Conservation (phyloP, 148 eudicot species). For the Silene uniflora region DNA sequence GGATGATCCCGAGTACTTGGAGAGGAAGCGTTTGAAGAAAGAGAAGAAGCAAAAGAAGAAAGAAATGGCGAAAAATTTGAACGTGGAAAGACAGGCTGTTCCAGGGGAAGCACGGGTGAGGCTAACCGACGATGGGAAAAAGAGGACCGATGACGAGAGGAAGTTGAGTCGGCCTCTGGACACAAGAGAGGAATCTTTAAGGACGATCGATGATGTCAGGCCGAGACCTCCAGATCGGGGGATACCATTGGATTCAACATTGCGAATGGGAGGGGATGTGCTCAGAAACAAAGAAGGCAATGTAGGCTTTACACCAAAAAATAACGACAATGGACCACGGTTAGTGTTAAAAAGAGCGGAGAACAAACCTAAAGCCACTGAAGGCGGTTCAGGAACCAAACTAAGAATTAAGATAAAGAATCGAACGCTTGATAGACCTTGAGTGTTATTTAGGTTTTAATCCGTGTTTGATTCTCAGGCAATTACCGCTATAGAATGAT, state of each 20-base stretch:
- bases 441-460: not conserved
- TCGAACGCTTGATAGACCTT: constrained; percentile 27
- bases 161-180: constrained; percentile 10
- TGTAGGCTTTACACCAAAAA: constrained; percentile 25
- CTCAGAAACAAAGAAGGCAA: constrained; percentile 9
- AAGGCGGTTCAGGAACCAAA: constrained; percentile 50
- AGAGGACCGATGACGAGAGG: not conserved
- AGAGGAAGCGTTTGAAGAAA: constrained; percentile 71
- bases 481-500: not conserved
- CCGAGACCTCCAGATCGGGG: constrained; percentile 12
- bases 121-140: not conserved
- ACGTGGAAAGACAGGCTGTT: constrained; percentile 18
- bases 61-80: constrained; percentile 51
- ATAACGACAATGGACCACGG: constrained; percentile 28
- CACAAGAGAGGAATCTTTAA: constrained; percentile 20
- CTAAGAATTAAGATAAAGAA: constrained; percentile 67
- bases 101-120: not conserved
- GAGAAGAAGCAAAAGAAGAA: constrained; percentile 74
- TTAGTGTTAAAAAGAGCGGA: constrained; percentile 29
- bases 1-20: constrained; percentile 70
- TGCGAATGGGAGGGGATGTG: constrained; percentile 8
- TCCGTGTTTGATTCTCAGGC: not conserved
- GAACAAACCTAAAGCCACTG: constrained; percentile 32
- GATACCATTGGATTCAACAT: constrained; percentile 13
- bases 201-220: constrained; percentile 9